Base-by-base conservation (phyloP, 495 filamentous ascomycete species). In the Neurospora sp. region DNA sequence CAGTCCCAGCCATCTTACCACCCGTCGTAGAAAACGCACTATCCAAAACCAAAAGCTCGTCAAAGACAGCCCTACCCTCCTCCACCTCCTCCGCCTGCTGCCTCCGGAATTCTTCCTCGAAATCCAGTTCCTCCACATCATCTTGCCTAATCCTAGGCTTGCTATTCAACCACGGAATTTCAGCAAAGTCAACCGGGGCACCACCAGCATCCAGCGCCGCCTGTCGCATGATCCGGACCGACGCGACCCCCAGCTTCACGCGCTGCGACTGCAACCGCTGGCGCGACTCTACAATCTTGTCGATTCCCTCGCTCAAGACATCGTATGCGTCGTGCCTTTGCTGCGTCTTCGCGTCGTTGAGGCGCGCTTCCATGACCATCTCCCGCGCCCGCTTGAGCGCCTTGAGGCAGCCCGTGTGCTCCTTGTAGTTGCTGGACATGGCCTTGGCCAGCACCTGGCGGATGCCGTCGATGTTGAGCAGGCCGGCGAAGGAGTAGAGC, bases 381-480 rank as follows among this genome's bases (percentile, higher is more conserved):
- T 74, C 77, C 18, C 77, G 76, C 3, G 79, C 77, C 9, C 76
- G 72, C 71, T 82, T 81, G 0, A 87, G 74, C 1, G 78, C 75
- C 27, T 20, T 16, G 4, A 79, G 65, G 42, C 81, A 78, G 5
- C 39, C 69, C 18, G 35, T 73, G 31, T 85, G 78, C 5, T 80
- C 79, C 37, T 73, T 68, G 70, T 80, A 79, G 14, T 71, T 39
- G 74, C 80, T 82, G 38, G 46, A 41, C 16, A 77, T 69, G 6
- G 79, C 75, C 68, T 73, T 77, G 7, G 73, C 70, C n/a, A 84
- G 39, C 5, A 82, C 77, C 35, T 76, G 73, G 2, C 75, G 71
- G 59, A 87, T 77, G 31, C 79, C 81, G 14, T 69, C 72, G 7
- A 75, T 39, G 71, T 86, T 81, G 12, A 75, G 71, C 7, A 85